A percentile compares a stretch with the other conserved stretches of the same genome.
Conservation (phyloP, 2,329 filamentous ascomycete genomes). For the Penicillium crustosum region DNA sequence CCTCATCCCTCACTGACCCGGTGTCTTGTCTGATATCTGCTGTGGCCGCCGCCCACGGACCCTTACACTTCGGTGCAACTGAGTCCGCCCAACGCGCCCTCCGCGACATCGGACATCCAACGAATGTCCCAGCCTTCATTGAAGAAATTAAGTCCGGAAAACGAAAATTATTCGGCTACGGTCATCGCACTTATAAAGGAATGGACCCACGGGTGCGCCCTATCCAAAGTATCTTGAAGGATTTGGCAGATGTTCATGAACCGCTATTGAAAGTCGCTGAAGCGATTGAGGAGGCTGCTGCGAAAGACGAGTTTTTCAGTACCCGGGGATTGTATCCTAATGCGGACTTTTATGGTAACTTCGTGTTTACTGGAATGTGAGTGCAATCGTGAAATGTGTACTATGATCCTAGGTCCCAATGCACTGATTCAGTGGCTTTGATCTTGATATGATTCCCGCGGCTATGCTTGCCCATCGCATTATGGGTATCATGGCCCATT, state of each 20-base stretch:
- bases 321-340: conserved; percentile 43
- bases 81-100: conserved; percentile 54
- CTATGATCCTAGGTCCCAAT: background rate
- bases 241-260: conserved; percentile 19
- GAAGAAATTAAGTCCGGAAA: conserved; percentile 30
- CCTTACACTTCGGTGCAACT: conserved; percentile 60
- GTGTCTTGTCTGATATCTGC: conserved; percentile 54
- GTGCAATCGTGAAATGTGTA: background rate
- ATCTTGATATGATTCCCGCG: conserved; percentile 31
- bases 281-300: conserved; percentile 27
- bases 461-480: conserved; percentile 34
- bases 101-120: conserved; percentile 26
- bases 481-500: conserved; percentile 37
- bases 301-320: conserved; percentile 30
- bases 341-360: conserved; percentile 48
- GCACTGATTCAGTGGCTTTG: conserved; percentile 24
- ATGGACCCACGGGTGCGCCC: conserved; percentile 30
- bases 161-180: conserved; percentile 33
- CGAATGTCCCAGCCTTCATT: conserved; percentile 30
- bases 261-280: conserved; percentile 27
- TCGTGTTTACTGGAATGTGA: conserved; percentile 45
- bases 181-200: conserved; percentile 35
- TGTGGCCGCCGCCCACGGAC: conserved; percentile 56
- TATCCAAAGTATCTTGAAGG: conserved; percentile 27
- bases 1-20: conserved; percentile 57